Evolutionary conservation across 805 yeast species (phyloP).

Genomic region (Metschnikowia colocasiae): DNA sequence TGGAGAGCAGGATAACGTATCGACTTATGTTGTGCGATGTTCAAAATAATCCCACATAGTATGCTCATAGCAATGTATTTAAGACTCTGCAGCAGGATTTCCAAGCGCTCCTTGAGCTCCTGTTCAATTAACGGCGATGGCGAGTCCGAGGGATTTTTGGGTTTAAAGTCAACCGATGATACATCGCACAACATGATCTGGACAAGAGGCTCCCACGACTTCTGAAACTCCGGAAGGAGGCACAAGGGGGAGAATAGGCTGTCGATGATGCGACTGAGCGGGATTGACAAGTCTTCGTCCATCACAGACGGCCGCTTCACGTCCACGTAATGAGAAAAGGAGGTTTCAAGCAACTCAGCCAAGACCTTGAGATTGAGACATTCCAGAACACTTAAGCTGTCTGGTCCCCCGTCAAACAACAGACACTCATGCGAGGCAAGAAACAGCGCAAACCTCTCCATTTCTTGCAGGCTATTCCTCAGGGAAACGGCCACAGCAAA

Average conservation of each 20-base stretch:
- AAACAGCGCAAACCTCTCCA: conserved; percentile 32
- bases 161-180: conserved; percentile 28
- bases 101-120: conserved; percentile 29
- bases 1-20: no score
- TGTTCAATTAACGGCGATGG: conserved; percentile 19
- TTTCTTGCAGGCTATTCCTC: conserved; percentile 34
- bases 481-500: conserved; percentile 46
- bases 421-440: conserved; percentile 27
- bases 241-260: conserved; percentile 32
- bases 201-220: conserved; percentile 37
- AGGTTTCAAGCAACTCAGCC: conserved; percentile 13
- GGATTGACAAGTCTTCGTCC: neutral
- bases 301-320: conserved; percentile 4
- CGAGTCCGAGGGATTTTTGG: conserved; percentile 16
- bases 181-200: conserved; percentile 44
- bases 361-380: conserved; percentile 23
- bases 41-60: conserved; percentile 37
- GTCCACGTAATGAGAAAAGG: conserved; percentile 10
- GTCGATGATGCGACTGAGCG: conserved; percentile 11
- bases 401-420: conserved; percentile 23
- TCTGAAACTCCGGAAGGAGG: conserved; percentile 29
- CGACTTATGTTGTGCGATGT: no score
- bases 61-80: conserved; percentile 31
- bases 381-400: conserved; percentile 19
- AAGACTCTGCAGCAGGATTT: conserved; percentile 22